Percentiles rank a stretch among this genome's conserved stretches.
These are phyloP conservation scores for Rosa persica DNA, from an alignment of 306 rosid species.

Conservation along the genomic window DNA sequence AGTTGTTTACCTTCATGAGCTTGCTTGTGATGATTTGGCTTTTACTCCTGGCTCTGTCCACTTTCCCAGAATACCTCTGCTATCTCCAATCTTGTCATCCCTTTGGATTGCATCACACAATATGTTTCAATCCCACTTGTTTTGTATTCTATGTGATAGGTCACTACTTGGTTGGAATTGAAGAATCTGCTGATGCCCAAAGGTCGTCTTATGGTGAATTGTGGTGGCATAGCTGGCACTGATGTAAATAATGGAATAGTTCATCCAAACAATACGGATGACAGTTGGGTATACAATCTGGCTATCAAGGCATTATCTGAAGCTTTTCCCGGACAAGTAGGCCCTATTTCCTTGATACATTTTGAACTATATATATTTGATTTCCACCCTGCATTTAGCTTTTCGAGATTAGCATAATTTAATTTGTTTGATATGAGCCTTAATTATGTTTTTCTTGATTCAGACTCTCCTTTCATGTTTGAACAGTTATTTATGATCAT, in stretches of 20 bases:
- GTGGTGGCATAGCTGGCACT: constrained; percentile 72
- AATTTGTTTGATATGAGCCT: not conserved
- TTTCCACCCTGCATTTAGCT: constrained; percentile 7
- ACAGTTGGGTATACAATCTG: constrained; percentile 52
- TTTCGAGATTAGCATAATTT: not conserved
- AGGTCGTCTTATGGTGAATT: constrained; percentile 91
- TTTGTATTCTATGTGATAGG: constrained; percentile 37
- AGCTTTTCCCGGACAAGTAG: constrained; percentile 86
- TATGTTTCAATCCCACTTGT: constrained; percentile 4
- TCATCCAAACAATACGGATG: constrained; percentile 32
- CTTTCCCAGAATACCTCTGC: not conserved
- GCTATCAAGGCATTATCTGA: constrained; percentile 58
- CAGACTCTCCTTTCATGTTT: not conserved
- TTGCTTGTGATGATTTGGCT: not conserved
- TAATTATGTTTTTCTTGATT: constrained; percentile 10
- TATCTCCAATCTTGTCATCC: not conserved
- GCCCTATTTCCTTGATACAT: constrained; percentile 13
- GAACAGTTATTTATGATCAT: not conserved
- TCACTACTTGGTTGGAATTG: constrained; percentile 68
- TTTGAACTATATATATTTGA: not conserved
- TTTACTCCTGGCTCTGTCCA: not conserved
- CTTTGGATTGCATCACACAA: not conserved
- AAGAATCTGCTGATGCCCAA: constrained; percentile 55
- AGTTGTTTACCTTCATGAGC: not conserved
- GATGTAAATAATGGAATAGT: constrained; percentile 25